phyloP scores from a whole-genome alignment of 148 eudicot species.

The Chenopodium suecicum region DNA sequence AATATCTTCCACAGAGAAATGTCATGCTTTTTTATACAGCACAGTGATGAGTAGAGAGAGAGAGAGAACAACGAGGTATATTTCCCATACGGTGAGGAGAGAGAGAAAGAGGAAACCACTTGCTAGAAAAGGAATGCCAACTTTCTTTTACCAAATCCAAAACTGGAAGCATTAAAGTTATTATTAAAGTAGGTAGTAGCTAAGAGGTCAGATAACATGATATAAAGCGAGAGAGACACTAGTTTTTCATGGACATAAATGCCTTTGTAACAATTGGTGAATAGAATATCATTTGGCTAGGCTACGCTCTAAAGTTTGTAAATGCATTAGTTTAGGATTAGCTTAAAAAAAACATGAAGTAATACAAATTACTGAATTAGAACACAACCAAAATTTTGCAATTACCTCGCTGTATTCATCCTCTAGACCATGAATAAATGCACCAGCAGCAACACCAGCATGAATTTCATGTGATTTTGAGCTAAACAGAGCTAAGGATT shows the following conservation, averaged over 20 bases:
- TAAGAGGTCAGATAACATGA: background rate
- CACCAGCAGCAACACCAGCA: constrained; percentile 64
- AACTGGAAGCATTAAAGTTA: background rate
- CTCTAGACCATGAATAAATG: constrained; percentile 87
- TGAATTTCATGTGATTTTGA: constrained; percentile 40
- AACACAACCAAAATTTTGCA: constrained; percentile 11
- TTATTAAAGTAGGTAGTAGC: background rate
- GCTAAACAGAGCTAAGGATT: constrained; percentile 33
- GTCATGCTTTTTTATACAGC: background rate
- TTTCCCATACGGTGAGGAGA: background rate
- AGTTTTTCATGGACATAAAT: background rate
- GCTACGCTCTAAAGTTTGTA: background rate
- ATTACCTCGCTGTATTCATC: constrained; percentile 84
- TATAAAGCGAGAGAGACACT: background rate
- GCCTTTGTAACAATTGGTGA: background rate
- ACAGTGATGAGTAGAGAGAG: background rate
- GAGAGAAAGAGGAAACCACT: background rate
- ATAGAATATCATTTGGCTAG: background rate
- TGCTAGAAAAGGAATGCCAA: background rate
- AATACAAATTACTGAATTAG: background rate
- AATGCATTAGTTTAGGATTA: background rate
- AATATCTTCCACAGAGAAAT: background rate
- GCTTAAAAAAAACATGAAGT: background rate
- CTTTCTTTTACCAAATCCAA: background rate
- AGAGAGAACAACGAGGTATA: background rate